Base-by-base conservation (phyloP, 768 basidiomycete species). In the Pilatotrama ljubarskyi region DNA sequence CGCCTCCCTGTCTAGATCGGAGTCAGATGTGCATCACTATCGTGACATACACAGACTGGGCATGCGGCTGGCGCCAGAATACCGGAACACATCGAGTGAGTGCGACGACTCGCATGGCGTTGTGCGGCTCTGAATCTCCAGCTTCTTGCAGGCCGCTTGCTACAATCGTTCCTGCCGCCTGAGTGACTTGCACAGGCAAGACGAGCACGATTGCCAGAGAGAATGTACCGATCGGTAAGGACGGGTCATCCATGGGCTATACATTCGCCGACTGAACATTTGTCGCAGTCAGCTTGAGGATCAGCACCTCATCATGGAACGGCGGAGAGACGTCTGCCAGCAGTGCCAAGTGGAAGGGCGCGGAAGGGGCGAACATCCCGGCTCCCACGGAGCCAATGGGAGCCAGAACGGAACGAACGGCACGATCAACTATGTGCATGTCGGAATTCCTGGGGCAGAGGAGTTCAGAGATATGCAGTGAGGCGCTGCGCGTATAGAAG, bases 271-370 rank as follows among this genome's bases (percentile, higher is more conserved):
- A 22, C 44, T 36, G 18, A 53, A 3, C 4, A 18, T 22, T 10
- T n/a, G 11, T 5, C 25, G n/a, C 43, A 62, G 61, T 5, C 44
- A 14, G 18, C 20, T 41, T 25, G 59, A 58, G 3, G 64, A 65
- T 11, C 64, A 62, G 29, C 47, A 59, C 10, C 22, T 65, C n/a
- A 43, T 62, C 40, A 62, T 62, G 57, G 50, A 60, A n/a, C 38
- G 14, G 14, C 24, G 20, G 24, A 18, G n/a, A 14, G 26, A 13
- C 9, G 41, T 54, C 0, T 53, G 55, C n/a, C 35, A 25, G n/a
- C 26, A 44, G 6, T 65, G 64, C 40, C 29, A 37, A 17, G 43
- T 29, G 29, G 4, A 14, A 6, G 50, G 58, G 3, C 52, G 58
- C 9, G 48, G 22, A 1, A 18, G 13, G 7, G 37, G 43, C 1